Base-by-base conservation (phyloP, 441 rosid species). In the Erodium trifolium region DNA sequence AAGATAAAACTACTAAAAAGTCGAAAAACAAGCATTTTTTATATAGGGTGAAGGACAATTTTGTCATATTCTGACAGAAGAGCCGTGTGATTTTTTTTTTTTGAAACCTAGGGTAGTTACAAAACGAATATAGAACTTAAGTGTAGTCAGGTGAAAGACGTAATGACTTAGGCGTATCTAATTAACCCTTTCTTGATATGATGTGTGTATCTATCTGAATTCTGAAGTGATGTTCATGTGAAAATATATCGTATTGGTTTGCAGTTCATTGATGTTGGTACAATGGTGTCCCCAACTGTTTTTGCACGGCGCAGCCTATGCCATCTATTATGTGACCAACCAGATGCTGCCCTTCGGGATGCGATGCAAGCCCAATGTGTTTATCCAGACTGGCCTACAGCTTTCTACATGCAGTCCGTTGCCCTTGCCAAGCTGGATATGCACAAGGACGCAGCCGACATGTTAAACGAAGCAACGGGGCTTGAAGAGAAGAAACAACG, bases 361-460 rank as follows among this genome's bases (percentile, higher is more conserved):
- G 93, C 89, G 72, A 89, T 91, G 96, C 81, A 73, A 74, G 97
- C 97, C 1, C 92, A 89, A n/a, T 72, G 77, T 65, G 85, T 76
- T 14, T 76, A 72, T 64, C 86, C 90, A 11, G 89, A 85, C 9
- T 91, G 93, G 97, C 89, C 96, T 16, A 82, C 87, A 0, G 93
- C 92, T 16, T 91, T 86, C 82, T 89, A 86, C 82, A 82, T 91
- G 92, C 96, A 89, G 80, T 89, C 97, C 1, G 88, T 87, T 31
- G 97, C 97, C 65, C 87, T 87, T 35, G 83, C 89, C 43, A 91
- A 91, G 73, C 80, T 89, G 65, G 77, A 85, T 76, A 91, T 91
- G 97, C 81, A 76, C 79, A 82, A 81, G 66, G 97, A 91, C 31
- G 87, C 97, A 0, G 73, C 82, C 3, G 89, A 91, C 80, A 87